Base-by-base conservation (phyloP, 2,329 filamentous ascomycete genomes). In the Microsporum audouinii region DNA sequence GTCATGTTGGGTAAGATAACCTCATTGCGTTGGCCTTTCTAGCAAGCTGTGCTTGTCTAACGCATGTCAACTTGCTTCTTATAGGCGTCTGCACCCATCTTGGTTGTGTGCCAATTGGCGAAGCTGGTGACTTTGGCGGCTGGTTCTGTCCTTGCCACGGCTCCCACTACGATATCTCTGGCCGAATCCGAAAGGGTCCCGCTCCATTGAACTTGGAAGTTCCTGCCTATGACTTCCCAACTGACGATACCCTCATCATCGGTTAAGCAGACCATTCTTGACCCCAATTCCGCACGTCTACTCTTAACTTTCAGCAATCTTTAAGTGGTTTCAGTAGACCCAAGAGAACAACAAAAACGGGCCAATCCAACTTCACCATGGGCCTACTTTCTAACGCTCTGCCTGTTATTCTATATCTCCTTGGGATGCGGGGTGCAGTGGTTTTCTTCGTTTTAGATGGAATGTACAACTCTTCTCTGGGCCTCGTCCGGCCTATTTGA, bases 71-170 rank as follows among this genome's bases (percentile, higher is more conserved):
- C 34, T 36, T 36, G 34, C 62, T 63, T 33, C 10, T 12, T 38
- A 29, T 66, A 92, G 89, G 91, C 79, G 92, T 99, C 78, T 99
- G 94, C 88, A 99, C 94, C 73, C 94, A 99, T 80, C 82, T 99
- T 74, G 94, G 94, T 80, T 99, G 94, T 84, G 94, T 99, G 70
- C 94, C 94, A 74, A 99, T 99, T 72, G 94, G 95, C 73, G 94
- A 99, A 82, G 90, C 94, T 67, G 94, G 94, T 77, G 95, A 99
- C 79, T 99, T 82, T 73, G 94, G 94, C 76, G 94, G 94, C 75
- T 99, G 94, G 94, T 99, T 99, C 88, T 99, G 94, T 83, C 94
- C 94, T 68, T 99, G 94, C 88, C 94, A 99, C 85, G 94, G 94
- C 78, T 96, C 91, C 70, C 94, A 99, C 84, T 99, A 99, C 85